Evolutionary conservation across 495 filamentous ascomycete species (phyloP).

Genomic region (Talaromyces trachyspermus): DNA sequence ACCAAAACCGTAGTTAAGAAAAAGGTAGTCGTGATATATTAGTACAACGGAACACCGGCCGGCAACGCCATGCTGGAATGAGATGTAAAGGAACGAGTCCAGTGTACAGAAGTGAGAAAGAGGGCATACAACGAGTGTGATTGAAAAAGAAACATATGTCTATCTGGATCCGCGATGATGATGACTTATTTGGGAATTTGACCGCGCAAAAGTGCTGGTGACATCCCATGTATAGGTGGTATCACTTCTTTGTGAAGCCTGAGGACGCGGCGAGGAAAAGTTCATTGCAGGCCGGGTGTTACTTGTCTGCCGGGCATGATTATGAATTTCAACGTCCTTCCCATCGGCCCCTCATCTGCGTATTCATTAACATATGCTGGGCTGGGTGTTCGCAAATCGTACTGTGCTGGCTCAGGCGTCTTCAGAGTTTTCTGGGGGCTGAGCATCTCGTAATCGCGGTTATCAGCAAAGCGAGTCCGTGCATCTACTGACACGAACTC

Average conservation of each 20-base stretch:
- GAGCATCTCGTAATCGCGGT: conserved; percentile 80
- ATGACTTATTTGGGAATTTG: conserved; percentile 8
- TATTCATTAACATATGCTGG: conserved; percentile 25
- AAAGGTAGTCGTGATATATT: background rate
- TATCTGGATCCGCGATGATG: conserved; percentile 15
- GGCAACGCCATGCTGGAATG: conserved; percentile 8
- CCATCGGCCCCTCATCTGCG: conserved; percentile 35
- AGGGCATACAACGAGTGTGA: conserved; percentile 4
- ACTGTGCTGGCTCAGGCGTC: conserved; percentile 36
- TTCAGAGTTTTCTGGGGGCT: conserved; percentile 26
- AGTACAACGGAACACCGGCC: conserved; percentile 4
- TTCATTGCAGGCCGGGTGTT: conserved; percentile 52
- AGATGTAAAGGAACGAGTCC: conserved; percentile 1
- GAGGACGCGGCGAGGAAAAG: conserved; percentile 52
- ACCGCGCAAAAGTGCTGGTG: conserved; percentile 27
- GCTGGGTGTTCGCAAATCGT: conserved; percentile 35
- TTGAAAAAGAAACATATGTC: background rate
- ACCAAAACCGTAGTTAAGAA: background rate
- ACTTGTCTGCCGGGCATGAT: background rate
- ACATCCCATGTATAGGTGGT: conserved; percentile 33
- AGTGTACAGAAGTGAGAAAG: background rate
- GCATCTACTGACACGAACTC: conserved; percentile 91
- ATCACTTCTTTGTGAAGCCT: conserved; percentile 20
- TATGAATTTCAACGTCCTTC: conserved; percentile 29
- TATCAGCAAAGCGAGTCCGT: conserved; percentile 51